These are phyloP conservation scores for Macadamia integrifolia DNA, from an alignment of 164 flowering plant genomes.

Conservation along the genomic window DNA sequence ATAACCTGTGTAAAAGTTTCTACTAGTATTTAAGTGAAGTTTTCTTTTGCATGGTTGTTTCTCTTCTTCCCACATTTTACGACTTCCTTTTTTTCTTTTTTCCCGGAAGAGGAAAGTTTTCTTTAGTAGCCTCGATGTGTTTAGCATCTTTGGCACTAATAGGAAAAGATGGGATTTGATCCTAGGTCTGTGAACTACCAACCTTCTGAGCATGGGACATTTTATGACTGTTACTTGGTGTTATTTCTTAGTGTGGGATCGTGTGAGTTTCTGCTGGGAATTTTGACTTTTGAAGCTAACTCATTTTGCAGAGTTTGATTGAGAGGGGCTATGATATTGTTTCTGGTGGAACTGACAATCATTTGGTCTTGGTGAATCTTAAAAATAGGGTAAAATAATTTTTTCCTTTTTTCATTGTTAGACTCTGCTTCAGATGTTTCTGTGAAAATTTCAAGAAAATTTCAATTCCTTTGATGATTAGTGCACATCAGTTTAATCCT, in stretches of 20 bases:
- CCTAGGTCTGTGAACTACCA: too few species aligned
- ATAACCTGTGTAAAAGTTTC: constrained; percentile 2
- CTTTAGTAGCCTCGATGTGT: too few species aligned
- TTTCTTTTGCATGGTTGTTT: not conserved
- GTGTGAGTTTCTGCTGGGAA: not conserved
- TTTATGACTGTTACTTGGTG: not conserved
- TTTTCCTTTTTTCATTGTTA: not conserved
- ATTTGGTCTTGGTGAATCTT: constrained; percentile 82
- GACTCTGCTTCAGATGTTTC: not conserved
- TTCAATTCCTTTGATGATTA: not conserved
- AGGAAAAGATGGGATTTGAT: too few species aligned
- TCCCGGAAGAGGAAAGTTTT: too few species aligned
- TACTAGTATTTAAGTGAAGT: not conserved
- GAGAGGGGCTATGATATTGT: constrained; percentile 83
- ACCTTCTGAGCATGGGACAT: not conserved
- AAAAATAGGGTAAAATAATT: constrained; percentile 38
- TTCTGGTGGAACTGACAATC: constrained; percentile 98
- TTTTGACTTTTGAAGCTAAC: constrained; percentile 2
- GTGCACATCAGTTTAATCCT: not conserved
- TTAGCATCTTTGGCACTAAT: too few species aligned
- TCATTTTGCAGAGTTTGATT: constrained; percentile 48
- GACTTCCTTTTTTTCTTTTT: too few species aligned
- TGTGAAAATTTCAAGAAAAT: not conserved
- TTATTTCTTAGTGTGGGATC: not conserved
- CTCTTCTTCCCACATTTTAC: not conserved